Base-by-base conservation (phyloP, 768 basidiomycete genomes). In the Hydnomerulius pinastri region DNA sequence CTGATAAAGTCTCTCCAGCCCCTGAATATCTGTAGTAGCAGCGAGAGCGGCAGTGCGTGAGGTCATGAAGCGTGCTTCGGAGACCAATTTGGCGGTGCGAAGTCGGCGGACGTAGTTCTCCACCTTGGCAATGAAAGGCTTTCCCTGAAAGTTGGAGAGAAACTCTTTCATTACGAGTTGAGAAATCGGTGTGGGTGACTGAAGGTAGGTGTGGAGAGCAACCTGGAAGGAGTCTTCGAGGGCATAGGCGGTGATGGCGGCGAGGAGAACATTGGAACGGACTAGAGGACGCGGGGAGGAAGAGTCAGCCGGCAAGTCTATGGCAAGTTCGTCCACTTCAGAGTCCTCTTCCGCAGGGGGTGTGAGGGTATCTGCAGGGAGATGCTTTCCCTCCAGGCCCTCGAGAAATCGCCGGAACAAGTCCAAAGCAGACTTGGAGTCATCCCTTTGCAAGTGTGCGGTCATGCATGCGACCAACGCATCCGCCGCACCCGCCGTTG, bases 161-260 rank as follows among this genome's bases (percentile, higher is more conserved):
- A 84, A 77, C 4, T 65, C 58, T 12, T 71, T 59, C 9, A 73
- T 68, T 17, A 68, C 66, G 35, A 57, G 63, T 20, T 55, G 55
- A 15, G 70, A 58, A 29, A 83, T 55, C 1, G 67, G 73, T 38
- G 73, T 62, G 15, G 66, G 67, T 1, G 71, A 72, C 17, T 68
- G 57, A 7, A 81, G 55, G 50, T 70, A 81, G 4, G 64, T 60
- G 36, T 67, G 65, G 40, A 89, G 60, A 3, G 87, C 85, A 27
- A 65, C 73, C n/a, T 68, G 58, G 56, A 90, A 88, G n/a, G 76
- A 72, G 58, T 80, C 70, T 25, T 72, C 67, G 62, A 82, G 76
- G 4, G 85, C 83, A 62, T 82, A 70, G 13, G 90, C 90, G 18
- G 80, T 71, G n/a, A 81, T 68, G 6, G 74, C 82, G 10, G 74